A percentile compares a stretch with the other conserved stretches of the same genome.
Conservation (phyloP, 2,329 filamentous ascomycete genomes). For the Ophiostoma angusticollis region DNA sequence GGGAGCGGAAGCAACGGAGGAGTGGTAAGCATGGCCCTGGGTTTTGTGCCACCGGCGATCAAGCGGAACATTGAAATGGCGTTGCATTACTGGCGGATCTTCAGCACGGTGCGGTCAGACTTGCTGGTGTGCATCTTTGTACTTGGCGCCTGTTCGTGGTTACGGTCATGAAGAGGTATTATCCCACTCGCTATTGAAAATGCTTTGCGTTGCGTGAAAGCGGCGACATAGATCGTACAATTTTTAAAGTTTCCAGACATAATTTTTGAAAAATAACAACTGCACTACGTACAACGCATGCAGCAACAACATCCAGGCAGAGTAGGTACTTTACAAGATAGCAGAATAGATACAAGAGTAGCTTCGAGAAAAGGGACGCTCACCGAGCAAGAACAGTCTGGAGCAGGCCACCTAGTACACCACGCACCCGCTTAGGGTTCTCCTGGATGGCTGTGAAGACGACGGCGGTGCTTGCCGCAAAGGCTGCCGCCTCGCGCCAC, state of each 20-base stretch:
- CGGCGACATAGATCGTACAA: too few species aligned
- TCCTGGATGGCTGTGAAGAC: constrained; percentile 57
- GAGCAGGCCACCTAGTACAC: constrained; percentile 52
- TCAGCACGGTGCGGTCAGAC: constrained; percentile 57
- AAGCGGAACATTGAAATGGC: constrained; percentile 48
- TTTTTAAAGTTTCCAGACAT: too few species aligned
- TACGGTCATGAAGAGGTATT: constrained; percentile 18
- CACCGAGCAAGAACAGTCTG: constrained; percentile 29
- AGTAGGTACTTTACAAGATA: too few species aligned
- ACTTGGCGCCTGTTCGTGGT: constrained; percentile 45
- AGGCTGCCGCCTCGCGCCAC: constrained; percentile 54
- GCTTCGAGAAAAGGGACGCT: background rate
- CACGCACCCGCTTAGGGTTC: constrained; percentile 49
- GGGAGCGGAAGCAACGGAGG: constrained; percentile 38
- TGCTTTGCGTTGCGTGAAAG: too few species aligned
- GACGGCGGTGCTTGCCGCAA: constrained; percentile 55
- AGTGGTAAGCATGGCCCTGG: constrained; percentile 48
- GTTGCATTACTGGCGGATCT: constrained; percentile 57
- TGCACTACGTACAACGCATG: too few species aligned
- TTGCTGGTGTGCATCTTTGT: constrained; percentile 69
- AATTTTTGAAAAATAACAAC: too few species aligned
- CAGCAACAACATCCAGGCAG: too few species aligned
- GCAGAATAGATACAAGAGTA: background rate
- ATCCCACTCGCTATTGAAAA: too few species aligned
- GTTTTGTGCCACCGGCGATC: constrained; percentile 53